Base-by-base conservation (phyloP, 2,329 filamentous ascomycete genomes). In the Cladophialophora psammophila region DNA sequence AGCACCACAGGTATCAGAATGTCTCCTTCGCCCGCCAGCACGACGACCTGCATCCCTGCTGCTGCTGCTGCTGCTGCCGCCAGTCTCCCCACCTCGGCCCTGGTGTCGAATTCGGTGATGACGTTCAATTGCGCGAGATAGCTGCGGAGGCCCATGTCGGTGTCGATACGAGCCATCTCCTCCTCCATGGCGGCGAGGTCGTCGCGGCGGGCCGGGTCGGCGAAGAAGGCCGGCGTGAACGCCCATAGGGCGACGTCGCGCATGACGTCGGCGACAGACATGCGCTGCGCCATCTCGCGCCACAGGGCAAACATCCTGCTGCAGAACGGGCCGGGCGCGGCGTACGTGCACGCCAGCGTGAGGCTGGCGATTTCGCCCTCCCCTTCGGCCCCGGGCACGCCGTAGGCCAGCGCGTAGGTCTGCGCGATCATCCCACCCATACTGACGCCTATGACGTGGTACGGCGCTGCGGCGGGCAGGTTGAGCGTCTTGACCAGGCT, bases 401-500 rank as follows among this genome's bases (percentile, higher is more conserved):
- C 35, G 36, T 68, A 59, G 5, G 15, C 53, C 42, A 66, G 54
- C 2, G 66, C 59, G 48, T 65, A 68, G 5, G 34, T 38, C 48
- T 68, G 66, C 20, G 66, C 63, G 40, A 68, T 68, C 66, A 68
- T 68, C 12, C 66, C 66, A 20, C 66, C 66, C 66, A 68, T 68
- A 20, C 38, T 53, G 18, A 66, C 60, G 13, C 66, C 66, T 10
- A 68, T 20, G 59, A 68, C 26, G 55, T 68, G 66, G 15, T 63
- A 65, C 10, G 60, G 55, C 34, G 13, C 20, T 13, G 58, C 15
- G 13, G 45, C 36, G 18, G 31, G 57, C 32, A 68, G 34, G 5
- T 45, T 40, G 1, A 68, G 54, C 8, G 34, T 15, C 5, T 12
- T 38, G 53, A 68, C 40, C 35, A 68, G 36, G 13, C 10, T 35